Conservation (phyloP, 768 basidiomycete species). For the Amanita muscaria region DNA sequence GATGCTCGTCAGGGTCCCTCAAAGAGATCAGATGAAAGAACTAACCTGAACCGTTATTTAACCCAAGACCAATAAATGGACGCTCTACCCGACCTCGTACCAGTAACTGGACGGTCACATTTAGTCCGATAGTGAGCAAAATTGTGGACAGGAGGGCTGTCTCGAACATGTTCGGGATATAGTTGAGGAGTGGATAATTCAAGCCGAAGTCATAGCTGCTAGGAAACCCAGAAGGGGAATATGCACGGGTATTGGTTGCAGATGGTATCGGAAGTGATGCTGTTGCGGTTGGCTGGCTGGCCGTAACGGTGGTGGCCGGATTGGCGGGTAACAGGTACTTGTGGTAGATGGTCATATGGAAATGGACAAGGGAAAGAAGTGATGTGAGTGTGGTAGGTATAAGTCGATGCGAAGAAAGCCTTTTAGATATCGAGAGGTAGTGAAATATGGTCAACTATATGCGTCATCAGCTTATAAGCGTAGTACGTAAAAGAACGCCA, state of each 20-base stretch:
- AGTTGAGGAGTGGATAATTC: slow-evolving; percentile 65
- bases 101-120: slow-evolving; percentile 57
- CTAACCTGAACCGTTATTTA: slow-evolving; percentile 21
- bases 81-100: slow-evolving; percentile 50
- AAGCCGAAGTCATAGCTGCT: not conserved
- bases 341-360: slow-evolving; percentile 51
- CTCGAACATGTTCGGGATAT: slow-evolving; percentile 67
- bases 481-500: slow-evolving; percentile 11
- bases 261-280: slow-evolving; percentile 13
- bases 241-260: slow-evolving; percentile 4
- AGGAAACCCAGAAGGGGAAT: not conserved
- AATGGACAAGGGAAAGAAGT: slow-evolving; percentile 52
- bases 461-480: slow-evolving; percentile 1
- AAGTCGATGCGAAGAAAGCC: slow-evolving; percentile 59
- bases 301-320: slow-evolving; percentile 6
- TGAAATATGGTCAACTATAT: slow-evolving; percentile 55
- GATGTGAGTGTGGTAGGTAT: slow-evolving; percentile 59
- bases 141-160: slow-evolving; percentile 50
- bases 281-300: slow-evolving; percentile 9
- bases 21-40: slow-evolving; percentile 9
- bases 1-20: not conserved
- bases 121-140: slow-evolving; percentile 49
- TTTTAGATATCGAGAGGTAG: slow-evolving; percentile 52
- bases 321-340: slow-evolving; percentile 13
- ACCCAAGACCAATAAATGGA: slow-evolving; percentile 47